These are phyloP conservation scores for Chaetomiaceae sp. DNA, from an alignment of 2,329 filamentous ascomycete genomes.

Conservation along the genomic window DNA sequence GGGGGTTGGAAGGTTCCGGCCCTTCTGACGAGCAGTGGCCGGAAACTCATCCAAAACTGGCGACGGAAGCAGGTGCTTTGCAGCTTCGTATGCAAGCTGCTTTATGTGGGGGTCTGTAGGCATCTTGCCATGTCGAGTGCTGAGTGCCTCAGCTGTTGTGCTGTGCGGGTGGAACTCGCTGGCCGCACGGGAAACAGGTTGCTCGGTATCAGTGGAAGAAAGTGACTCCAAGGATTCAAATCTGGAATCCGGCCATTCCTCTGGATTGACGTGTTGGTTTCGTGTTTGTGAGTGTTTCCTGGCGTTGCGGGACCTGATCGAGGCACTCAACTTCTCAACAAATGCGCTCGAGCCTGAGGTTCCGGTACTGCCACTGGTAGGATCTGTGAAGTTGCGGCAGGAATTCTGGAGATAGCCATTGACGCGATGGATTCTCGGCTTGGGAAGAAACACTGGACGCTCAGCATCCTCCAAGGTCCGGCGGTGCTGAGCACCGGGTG, in stretches of 20 bases:
- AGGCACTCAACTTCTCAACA: slow-evolving; percentile 17
- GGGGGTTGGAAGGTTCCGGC: neutral
- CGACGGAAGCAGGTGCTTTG: neutral
- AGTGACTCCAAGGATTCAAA: slow-evolving; percentile 16
- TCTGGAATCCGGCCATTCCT: neutral
- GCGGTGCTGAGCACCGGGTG: neutral
- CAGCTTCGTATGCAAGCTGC: neutral
- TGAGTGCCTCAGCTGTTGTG: no score
- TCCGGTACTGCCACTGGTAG: slow-evolving; percentile 14
- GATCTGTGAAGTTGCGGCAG: slow-evolving; percentile 16
- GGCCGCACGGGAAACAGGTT: no score
- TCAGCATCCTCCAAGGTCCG: slow-evolving; percentile 20
- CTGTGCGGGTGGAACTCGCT: no score
- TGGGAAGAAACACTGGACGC: slow-evolving; percentile 27
- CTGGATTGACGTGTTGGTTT: neutral
- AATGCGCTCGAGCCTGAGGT: slow-evolving; percentile 14
- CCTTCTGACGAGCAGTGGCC: neutral
- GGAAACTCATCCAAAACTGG: neutral
- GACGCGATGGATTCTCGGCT: slow-evolving; percentile 28
- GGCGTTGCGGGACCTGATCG: slow-evolving; percentile 10
- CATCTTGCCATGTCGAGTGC: no score
- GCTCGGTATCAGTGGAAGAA: slow-evolving; percentile 3
- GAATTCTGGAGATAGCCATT: slow-evolving; percentile 28
- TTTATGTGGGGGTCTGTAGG: no score
- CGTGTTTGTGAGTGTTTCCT: slow-evolving; percentile 2